Evolutionary conservation across 805 yeast species (phyloP).

Genomic region (Starmerella vitae): DNA sequence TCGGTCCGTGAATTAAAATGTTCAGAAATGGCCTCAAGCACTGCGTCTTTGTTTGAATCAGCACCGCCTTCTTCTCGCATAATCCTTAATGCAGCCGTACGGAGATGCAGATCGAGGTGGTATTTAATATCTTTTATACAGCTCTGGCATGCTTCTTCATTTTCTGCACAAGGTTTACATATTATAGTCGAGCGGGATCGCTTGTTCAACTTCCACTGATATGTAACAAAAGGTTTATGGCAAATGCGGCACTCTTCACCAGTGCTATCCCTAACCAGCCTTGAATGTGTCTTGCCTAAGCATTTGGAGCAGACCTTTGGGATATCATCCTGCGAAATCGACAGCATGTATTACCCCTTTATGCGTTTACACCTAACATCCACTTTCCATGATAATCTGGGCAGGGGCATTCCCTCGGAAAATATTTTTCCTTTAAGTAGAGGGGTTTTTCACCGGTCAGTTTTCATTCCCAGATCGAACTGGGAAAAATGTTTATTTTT

Average conservation of each 20-base stretch:
- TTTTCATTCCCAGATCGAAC: not conserved
- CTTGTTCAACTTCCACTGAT: slow-evolving; percentile 50
- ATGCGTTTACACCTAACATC: too few species aligned
- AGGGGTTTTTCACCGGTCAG: not conserved
- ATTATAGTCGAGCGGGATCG: slow-evolving; percentile 38
- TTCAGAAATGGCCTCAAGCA: slow-evolving; percentile 5
- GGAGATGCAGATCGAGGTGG: slow-evolving; percentile 61
- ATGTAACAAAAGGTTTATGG: slow-evolving; percentile 71
- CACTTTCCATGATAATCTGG: too few species aligned
- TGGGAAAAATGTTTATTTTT: not conserved
- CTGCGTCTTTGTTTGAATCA: not conserved
- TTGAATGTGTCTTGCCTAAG: slow-evolving; percentile 53
- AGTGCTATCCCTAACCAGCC: slow-evolving; percentile 52
- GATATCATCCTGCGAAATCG: slow-evolving; percentile 27
- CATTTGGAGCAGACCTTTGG: slow-evolving; percentile 67
- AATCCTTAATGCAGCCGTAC: slow-evolving; percentile 70
- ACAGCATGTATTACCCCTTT: not conserved
- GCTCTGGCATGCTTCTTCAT: slow-evolving; percentile 72
- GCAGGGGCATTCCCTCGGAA: too few species aligned
- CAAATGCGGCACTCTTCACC: slow-evolving; percentile 83
- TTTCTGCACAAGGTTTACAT: slow-evolving; percentile 67
- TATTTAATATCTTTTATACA: slow-evolving; percentile 74
- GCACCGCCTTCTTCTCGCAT: slow-evolving; percentile 29
- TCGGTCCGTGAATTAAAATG: not conserved
- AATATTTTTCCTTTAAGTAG: not conserved